phyloP scores from a whole-genome alignment of 1,284 basidiomycete species.

The Mycena citricolor region DNA sequence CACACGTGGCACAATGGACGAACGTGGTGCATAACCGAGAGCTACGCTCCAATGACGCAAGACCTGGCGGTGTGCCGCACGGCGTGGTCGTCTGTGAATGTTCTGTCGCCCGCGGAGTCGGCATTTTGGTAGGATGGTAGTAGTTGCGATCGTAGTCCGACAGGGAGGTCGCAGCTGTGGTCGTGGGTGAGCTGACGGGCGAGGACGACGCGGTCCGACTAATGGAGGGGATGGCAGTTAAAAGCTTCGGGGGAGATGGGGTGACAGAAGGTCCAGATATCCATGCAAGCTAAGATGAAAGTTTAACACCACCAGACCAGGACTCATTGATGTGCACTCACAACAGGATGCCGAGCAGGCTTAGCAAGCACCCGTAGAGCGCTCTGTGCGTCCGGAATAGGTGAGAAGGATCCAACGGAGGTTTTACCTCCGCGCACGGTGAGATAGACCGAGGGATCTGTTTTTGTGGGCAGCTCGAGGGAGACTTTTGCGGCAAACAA shows the following conservation, averaged over 20 bases:
- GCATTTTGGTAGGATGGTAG: not conserved
- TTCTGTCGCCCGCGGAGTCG: constrained; percentile 22
- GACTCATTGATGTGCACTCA: not conserved
- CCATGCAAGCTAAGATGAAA: not conserved
- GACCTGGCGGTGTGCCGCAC: constrained; percentile 49
- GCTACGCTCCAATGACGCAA: constrained; percentile 53
- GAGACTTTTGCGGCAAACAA: constrained; percentile 30
- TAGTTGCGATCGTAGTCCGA: constrained; percentile 15
- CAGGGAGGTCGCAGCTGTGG: constrained; percentile 7
- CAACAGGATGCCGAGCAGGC: not conserved
- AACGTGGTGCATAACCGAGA: constrained; percentile 50
- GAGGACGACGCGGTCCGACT: constrained; percentile 28
- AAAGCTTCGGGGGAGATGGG: constrained; percentile 24
- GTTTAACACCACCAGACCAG: not conserved
- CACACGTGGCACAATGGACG: constrained; percentile 54
- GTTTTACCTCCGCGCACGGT: constrained; percentile 31
- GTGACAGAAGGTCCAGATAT: not conserved
- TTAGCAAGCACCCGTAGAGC: constrained; percentile 10
- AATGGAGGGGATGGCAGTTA: constrained; percentile 34
- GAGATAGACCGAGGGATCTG: constrained; percentile 29
- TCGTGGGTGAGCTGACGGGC: constrained; percentile 8
- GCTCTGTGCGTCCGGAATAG: constrained; percentile 16
- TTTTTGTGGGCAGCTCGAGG: constrained; percentile 32
- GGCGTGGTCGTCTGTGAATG: constrained; percentile 31
- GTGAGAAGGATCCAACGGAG: constrained; percentile 50